These are phyloP conservation scores for Lasiodiplodia gonubiensis DNA, from an alignment of 2,329 filamentous ascomycete species.

Conservation along the genomic window DNA sequence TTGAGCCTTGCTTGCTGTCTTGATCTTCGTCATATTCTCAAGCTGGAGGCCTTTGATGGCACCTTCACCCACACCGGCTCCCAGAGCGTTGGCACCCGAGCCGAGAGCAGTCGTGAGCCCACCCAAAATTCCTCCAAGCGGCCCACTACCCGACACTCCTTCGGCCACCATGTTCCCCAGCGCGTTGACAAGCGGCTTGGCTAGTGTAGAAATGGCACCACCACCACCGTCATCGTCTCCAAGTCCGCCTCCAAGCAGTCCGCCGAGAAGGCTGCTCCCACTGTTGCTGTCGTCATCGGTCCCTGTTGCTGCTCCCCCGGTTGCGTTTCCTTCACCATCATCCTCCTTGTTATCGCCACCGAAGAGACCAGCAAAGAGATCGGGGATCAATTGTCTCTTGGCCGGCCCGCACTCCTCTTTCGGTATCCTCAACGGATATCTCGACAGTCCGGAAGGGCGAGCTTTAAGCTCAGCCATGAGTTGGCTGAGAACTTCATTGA, in stretches of 20 bases:
- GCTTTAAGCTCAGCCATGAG: background rate
- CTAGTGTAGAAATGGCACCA: background rate
- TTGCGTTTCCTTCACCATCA: background rate
- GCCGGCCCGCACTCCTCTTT: background rate
- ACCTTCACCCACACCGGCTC: conserved; percentile 19
- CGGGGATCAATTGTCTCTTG: conserved; percentile 2
- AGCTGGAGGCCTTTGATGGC: conserved; percentile 20
- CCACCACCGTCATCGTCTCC: background rate
- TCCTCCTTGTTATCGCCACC: background rate
- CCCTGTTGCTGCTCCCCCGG: background rate
- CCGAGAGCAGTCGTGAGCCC: conserved; percentile 1
- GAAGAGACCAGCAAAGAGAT: background rate
- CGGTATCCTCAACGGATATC: background rate
- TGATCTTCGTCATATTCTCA: background rate
- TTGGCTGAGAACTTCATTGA: conserved; percentile 1
- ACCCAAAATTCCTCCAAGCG: conserved; percentile 2
- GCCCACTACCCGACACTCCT: background rate
- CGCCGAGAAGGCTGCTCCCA: background rate
- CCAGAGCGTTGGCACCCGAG: conserved; percentile 18
- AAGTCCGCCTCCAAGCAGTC: background rate
- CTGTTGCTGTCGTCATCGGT: background rate
- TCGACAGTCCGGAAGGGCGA: background rate
- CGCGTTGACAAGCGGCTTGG: conserved; percentile 2
- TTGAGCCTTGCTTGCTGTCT: background rate
- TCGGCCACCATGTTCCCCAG: conserved; percentile 6